Evolutionary conservation across 108 stramenopile genomes (phyloP).

Genomic region (Hondaea fermentalgiana): DNA sequence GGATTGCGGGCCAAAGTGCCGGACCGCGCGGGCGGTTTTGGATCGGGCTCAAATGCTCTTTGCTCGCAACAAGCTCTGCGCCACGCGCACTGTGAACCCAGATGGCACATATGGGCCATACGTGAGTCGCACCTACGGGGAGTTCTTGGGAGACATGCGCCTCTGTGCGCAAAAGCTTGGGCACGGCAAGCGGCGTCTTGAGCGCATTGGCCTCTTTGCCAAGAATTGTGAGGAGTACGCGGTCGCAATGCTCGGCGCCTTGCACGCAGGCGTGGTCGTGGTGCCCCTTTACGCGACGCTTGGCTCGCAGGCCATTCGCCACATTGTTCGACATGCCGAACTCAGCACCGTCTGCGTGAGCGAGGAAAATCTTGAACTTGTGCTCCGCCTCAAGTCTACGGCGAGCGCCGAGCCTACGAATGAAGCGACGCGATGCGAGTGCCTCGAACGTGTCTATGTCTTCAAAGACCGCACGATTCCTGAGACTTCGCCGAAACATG

Average conservation of each 20-base stretch:
- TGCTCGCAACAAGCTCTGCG: neutral
- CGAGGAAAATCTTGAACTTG: conserved; percentile 50
- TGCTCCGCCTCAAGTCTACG: neutral
- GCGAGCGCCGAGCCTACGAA: neutral
- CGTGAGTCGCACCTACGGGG: neutral
- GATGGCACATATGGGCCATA: neutral
- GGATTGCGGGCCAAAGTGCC: neutral
- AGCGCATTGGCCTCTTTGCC: conserved; percentile 67
- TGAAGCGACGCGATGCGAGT: neutral
- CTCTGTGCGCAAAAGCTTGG: neutral
- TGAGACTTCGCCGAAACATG: neutral
- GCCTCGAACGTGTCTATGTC: neutral
- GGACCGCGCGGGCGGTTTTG: neutral
- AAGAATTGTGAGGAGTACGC: conserved; percentile 88
- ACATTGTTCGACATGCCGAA: conserved; percentile 74
- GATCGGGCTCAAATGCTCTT: neutral
- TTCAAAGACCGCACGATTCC: neutral
- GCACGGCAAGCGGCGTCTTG: neutral
- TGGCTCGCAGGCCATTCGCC: conserved; percentile 73
- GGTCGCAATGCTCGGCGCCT: conserved; percentile 74
- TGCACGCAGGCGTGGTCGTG: conserved; percentile 61
- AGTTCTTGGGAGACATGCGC: neutral
- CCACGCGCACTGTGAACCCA: neutral
- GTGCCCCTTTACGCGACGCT: conserved; percentile 91
- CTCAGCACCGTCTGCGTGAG: conserved; percentile 67